A percentile compares a stretch with the other conserved stretches of the same genome.
Evolutionary conservation across 371 early-diverging fungal species (phyloP).

Genomic region (Amoeboaphelidium protococcarum): DNA sequence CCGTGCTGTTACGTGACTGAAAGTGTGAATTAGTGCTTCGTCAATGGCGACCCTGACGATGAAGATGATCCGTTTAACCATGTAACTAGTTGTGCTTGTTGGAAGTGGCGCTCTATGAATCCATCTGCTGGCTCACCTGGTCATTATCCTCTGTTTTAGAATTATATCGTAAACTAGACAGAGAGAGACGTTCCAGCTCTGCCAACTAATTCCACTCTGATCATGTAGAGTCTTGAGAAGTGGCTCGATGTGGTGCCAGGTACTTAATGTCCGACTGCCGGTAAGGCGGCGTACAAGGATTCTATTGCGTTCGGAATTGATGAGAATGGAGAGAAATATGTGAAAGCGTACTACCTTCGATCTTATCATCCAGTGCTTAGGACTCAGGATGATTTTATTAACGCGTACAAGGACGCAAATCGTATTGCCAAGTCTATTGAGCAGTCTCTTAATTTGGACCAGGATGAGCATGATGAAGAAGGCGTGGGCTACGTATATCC

Average conservation of each 20-base stretch:
- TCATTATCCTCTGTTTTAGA: neutral
- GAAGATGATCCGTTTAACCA: neutral
- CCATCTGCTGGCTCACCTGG: neutral
- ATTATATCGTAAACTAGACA: constrained; percentile 13
- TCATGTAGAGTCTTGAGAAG: constrained; percentile 11
- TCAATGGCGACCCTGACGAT: neutral
- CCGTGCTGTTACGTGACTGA: neutral
- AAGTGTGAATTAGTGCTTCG: neutral
- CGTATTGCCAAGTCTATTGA: constrained; percentile 27
- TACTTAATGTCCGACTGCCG: constrained; percentile 34
- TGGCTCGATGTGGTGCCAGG: constrained; percentile 28
- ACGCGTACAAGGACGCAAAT: constrained; percentile 27
- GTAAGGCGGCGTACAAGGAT: constrained; percentile 39
- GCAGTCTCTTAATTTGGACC: neutral
- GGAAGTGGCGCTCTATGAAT: neutral
- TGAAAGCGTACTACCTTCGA: constrained; percentile 31
- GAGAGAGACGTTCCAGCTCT: neutral
- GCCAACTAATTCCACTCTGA: neutral
- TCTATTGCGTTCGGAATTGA: constrained; percentile 17
- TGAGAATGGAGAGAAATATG: constrained; percentile 3
- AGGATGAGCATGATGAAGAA: too few species aligned
- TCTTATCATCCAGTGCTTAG: constrained; percentile 35
- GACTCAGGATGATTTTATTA: constrained; percentile 32
- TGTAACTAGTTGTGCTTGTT: neutral
- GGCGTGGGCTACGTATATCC: constrained; percentile 32